Conservation (phyloP, 768 basidiomycete species). For the Aureoboletus auriporus region DNA sequence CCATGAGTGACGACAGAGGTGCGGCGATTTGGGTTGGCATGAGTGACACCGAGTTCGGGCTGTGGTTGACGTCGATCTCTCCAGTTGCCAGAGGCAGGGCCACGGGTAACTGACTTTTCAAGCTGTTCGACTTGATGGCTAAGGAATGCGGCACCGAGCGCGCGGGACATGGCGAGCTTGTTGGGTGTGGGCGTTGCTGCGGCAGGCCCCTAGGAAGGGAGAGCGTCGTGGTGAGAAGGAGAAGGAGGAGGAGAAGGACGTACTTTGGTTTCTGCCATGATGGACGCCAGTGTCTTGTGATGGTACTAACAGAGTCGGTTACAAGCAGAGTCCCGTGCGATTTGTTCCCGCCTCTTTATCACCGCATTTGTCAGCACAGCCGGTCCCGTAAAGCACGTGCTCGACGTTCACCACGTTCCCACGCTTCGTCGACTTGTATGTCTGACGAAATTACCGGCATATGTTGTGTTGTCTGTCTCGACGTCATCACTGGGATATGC, state of each 20-base stretch:
- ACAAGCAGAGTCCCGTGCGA: slow-evolving; percentile 1
- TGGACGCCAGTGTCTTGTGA: neutral
- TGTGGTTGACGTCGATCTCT: slow-evolving; percentile 42
- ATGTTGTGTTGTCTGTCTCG: slow-evolving; percentile 24
- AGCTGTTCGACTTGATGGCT: slow-evolving; percentile 87
- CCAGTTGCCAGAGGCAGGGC: slow-evolving; percentile 57
- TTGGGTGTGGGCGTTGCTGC: slow-evolving; percentile 34
- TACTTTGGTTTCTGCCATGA: slow-evolving; percentile 23
- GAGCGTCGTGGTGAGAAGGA: neutral
- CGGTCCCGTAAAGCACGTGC: too few relatives aligned
- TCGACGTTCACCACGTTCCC: too few relatives aligned
- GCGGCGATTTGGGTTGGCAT: slow-evolving; percentile 19
- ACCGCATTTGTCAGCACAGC: slow-evolving; percentile 14
- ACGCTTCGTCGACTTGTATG: slow-evolving; percentile 5
- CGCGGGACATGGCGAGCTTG: slow-evolving; percentile 80
- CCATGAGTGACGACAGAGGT: slow-evolving; percentile 5
- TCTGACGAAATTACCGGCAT: slow-evolving; percentile 17
- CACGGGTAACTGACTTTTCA: slow-evolving; percentile 65
- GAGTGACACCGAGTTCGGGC: slow-evolving; percentile 11
- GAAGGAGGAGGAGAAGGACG: neutral
- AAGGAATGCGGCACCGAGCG: slow-evolving; percentile 83
- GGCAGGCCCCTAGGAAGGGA: slow-evolving; percentile 16
- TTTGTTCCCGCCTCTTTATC: neutral
- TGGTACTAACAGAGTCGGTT: neutral
- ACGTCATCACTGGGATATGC: slow-evolving; percentile 21